phyloP scores from a whole-genome alignment of 1,284 basidiomycete genomes.

The Microbotryomycetes sp. region DNA sequence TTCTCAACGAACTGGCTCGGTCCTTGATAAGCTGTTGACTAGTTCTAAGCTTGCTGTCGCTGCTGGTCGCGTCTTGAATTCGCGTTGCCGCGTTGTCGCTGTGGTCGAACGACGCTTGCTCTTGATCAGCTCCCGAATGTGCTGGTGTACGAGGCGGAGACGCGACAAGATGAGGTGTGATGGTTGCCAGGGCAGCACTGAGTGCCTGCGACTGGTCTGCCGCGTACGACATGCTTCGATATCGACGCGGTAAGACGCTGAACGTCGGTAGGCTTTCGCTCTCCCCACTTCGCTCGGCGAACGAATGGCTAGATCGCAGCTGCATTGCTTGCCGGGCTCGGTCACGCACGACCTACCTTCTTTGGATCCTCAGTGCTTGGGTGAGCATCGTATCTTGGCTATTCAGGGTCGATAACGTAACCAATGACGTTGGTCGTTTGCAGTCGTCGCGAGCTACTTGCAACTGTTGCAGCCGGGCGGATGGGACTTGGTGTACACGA shows the following conservation, averaged over 20 bases:
- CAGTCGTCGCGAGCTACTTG: slow-evolving; percentile 29
- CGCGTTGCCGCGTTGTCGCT: neutral
- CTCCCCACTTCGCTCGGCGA: neutral
- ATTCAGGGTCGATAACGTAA: too few relatives aligned
- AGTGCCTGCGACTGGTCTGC: neutral
- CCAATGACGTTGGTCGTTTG: neutral
- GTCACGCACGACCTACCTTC: slow-evolving; percentile 22
- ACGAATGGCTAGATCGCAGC: slow-evolving; percentile 4
- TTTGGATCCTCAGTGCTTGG: slow-evolving; percentile 25
- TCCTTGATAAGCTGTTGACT: neutral
- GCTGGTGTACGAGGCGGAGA: neutral
- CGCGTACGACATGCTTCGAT: neutral
- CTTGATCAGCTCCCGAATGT: neutral
- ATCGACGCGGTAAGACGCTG: too few relatives aligned
- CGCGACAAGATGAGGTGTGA: neutral
- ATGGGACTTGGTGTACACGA: slow-evolving; percentile 18
- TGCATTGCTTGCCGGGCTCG: slow-evolving; percentile 17
- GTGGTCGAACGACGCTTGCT: neutral
- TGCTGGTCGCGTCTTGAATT: neutral
- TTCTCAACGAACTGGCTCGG: neutral
- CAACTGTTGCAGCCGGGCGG: slow-evolving; percentile 25
- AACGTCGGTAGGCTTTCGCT: neutral
- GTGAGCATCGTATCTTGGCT: slow-evolving; percentile 3
- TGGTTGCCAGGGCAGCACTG: neutral
- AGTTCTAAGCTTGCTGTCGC: neutral